Conservation (phyloP, 2,329 filamentous ascomycete genomes). For the Knufia petricola region DNA sequence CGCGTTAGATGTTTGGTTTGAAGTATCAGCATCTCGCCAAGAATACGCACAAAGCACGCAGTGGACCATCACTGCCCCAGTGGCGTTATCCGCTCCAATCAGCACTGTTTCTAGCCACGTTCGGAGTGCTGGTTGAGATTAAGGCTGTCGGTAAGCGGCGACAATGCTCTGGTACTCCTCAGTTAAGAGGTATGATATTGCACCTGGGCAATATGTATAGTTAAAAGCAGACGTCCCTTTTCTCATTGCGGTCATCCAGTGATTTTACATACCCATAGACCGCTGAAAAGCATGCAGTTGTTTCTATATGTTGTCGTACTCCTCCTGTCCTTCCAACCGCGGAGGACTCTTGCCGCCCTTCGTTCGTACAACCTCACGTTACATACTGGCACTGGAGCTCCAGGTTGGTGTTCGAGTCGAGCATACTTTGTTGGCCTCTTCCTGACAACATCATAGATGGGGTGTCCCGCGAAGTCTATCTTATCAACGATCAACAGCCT, state of each 20-base stretch:
- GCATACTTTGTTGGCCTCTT: constrained; percentile 3
- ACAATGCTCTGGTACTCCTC: constrained; percentile 3
- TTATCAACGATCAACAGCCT: constrained; percentile 36
- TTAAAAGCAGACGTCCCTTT: constrained; percentile 5
- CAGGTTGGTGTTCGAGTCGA: constrained; percentile 7
- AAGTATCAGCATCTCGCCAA: no score
- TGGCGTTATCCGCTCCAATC: not conserved
- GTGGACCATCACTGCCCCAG: constrained; percentile 2
- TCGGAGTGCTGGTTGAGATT: constrained; percentile 2
- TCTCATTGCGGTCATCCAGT: constrained; percentile 3
- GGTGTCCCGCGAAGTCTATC: constrained; percentile 20
- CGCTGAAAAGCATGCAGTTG: constrained; percentile 5
- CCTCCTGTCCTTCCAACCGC: constrained; percentile 4
- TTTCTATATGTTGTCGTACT: constrained; percentile 9
- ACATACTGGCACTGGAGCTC: constrained; percentile 10
- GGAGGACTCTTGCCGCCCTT: constrained; percentile 7
- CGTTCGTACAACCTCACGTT: constrained; percentile 12
- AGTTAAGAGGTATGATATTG: constrained; percentile 2
- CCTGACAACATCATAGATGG: constrained; percentile 21
- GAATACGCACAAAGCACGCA: constrained; percentile 4
- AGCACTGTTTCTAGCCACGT: constrained; percentile 1
- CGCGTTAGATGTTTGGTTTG: no score
- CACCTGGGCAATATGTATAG: constrained; percentile 1
- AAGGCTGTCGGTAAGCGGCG: constrained; percentile 1
- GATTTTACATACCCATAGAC: constrained; percentile 1